Evolutionary conservation across 345 rosid species (phyloP), one percentile per base, ranked within the genome.

Genomic region (Carallia brachiata): DNA sequence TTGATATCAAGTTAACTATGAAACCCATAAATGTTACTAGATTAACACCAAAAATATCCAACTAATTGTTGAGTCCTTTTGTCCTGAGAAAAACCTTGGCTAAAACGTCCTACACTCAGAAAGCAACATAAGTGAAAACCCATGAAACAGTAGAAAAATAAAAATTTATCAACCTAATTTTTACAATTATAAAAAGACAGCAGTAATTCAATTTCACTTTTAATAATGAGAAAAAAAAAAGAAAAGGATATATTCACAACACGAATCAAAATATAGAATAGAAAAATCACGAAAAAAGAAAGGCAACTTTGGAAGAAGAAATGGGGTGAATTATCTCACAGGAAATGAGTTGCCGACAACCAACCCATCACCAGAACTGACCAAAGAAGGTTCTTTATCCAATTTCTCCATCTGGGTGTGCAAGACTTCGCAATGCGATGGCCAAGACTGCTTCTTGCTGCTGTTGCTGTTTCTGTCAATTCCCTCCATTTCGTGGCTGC

Each of bases 371-470:
- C 66, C 66, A 6, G 90, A 68, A 65, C 69, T 67, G 68, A 73
- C 56, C 2, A 75, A 30, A 64, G 80, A 27, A 66, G 87, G 66
- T 55, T 75, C 81, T 73, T 73, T 63, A 52, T 65, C 79, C 64
- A 36, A 55, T 83, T 72, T 72, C 53, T 80, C 87, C 81, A 81
- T 81, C 76, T 75, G 87, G 82, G 88, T 61, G 73, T 55, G 65
- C 75, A 82, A 73, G 60, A 76, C 44, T 36, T 73, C 79, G 55
- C 76, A 83, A 73, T 81, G 87, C 59, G 71, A 74, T 74, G 83
- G 76, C 82, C 79, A 66, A 56, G 84, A 50, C 57, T 69, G 60
- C 61, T 67, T 61, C 53, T 52, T 72, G 68, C 53, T 70, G 75
- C 56, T 68, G 65, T 18, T 58, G 73, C 57, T 39, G 65, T 18